These are phyloP conservation scores for Cordyceps pruinosa DNA, from an alignment of 2,329 filamentous ascomycete genomes.

Conservation along the genomic window DNA sequence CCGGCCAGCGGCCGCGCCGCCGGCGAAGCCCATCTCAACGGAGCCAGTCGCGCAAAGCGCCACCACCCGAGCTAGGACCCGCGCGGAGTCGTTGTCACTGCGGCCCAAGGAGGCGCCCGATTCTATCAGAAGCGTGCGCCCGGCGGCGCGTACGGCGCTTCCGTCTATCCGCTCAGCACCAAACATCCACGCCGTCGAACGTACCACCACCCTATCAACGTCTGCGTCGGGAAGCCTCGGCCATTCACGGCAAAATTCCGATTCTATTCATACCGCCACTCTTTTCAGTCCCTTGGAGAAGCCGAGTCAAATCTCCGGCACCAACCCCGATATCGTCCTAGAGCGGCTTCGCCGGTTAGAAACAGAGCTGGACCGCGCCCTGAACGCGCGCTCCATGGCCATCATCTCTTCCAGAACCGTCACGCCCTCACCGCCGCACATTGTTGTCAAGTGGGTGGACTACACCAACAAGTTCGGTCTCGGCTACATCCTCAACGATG, in stretches of 20 bases:
- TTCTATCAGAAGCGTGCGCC: slow-evolving; percentile 7
- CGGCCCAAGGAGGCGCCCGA: slow-evolving; percentile 8
- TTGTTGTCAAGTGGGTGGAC: slow-evolving; percentile 77
- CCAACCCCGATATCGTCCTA: slow-evolving; percentile 52
- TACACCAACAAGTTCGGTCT: slow-evolving; percentile 83
- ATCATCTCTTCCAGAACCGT: slow-evolving; percentile 49
- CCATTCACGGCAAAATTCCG: slow-evolving; percentile 23
- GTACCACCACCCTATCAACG: slow-evolving; percentile 23
- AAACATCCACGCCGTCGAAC: slow-evolving; percentile 24
- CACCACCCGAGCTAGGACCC: slow-evolving; percentile 22
- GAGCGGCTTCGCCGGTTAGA: slow-evolving; percentile 50
- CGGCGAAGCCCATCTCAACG: slow-evolving; percentile 21
- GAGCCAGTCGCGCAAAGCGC: slow-evolving; percentile 25
- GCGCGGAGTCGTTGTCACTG: slow-evolving; percentile 14
- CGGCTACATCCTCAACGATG: slow-evolving; percentile 76
- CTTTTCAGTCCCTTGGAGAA: slow-evolving; percentile 51
- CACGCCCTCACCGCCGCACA: slow-evolving; percentile 50
- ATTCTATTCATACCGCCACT: slow-evolving; percentile 34
- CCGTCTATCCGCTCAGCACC: slow-evolving; percentile 21
- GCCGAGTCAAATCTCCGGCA: slow-evolving; percentile 42
- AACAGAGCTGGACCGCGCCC: slow-evolving; percentile 52
- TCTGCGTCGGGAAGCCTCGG: slow-evolving; percentile 19
- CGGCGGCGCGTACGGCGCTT: slow-evolving; percentile 5
- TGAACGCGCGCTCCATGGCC: slow-evolving; percentile 58
- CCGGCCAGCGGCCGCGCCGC: slow-evolving; percentile 29